Percentiles rank a stretch among this genome's conserved stretches.
phyloP scores from a whole-genome alignment of 768 basidiomycete species.

The Rhizopogon rudus region DNA sequence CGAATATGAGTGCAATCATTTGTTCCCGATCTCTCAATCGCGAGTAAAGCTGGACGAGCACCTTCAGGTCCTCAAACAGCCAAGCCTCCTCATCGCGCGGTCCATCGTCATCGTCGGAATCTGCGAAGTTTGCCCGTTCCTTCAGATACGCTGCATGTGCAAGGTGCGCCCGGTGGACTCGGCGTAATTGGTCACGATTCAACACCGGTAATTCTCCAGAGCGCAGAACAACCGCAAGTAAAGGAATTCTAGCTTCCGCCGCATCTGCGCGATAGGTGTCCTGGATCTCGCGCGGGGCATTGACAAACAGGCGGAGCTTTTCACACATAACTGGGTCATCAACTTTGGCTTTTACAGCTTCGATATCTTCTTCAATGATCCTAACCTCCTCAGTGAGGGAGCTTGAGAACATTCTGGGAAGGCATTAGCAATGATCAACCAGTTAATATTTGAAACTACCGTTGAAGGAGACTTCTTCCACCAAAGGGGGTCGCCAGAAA shows the following conservation, averaged over 20 bases:
- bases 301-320: constrained; percentile 82
- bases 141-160: constrained; percentile 76
- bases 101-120: constrained; percentile 92
- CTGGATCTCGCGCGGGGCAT: constrained; percentile 86
- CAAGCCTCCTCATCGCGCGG: constrained; percentile 94
- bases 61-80: constrained; percentile 87
- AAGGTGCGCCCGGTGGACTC: constrained; percentile 70
- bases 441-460: constrained; percentile 35
- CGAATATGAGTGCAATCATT: constrained; percentile 89
- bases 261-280: constrained; percentile 77
- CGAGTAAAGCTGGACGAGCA: constrained; percentile 75
- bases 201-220: constrained; percentile 72
- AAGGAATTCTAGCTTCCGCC: constrained; percentile 62
- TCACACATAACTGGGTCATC: constrained; percentile 85
- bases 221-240: constrained; percentile 77
- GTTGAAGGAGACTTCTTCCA: constrained; percentile 84
- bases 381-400: constrained; percentile 88
- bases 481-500: constrained; percentile 98
- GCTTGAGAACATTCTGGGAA: constrained; percentile 89
- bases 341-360: constrained; percentile 81
- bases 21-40: constrained; percentile 85
- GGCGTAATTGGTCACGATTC: constrained; percentile 72
- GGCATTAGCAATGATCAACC: background rate
- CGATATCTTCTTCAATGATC: constrained; percentile 80
- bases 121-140: constrained; percentile 52